Evolutionary conservation across 2,329 filamentous ascomycete species (phyloP).

Genomic region (Venturia oleaginea): DNA sequence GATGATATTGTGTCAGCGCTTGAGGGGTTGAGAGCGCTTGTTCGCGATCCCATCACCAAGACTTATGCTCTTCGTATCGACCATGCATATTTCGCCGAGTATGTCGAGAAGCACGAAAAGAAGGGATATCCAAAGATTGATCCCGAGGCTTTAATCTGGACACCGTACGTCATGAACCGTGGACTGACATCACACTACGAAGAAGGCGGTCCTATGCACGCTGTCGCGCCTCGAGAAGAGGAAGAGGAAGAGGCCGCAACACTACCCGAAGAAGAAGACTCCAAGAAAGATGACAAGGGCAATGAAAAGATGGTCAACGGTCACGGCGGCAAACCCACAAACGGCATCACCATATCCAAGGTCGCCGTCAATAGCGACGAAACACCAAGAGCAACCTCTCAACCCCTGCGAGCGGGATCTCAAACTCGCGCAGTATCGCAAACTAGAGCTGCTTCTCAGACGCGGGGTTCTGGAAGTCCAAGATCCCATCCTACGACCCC

Average conservation of each 20-base stretch:
- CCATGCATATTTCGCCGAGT: slow-evolving; percentile 73
- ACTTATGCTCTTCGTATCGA: slow-evolving; percentile 86
- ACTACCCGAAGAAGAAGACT: slow-evolving; percentile 11
- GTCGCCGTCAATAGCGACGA: background rate
- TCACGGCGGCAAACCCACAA: background rate
- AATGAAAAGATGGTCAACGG: slow-evolving; percentile 3
- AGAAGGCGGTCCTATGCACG: slow-evolving; percentile 68
- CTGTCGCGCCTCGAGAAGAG: slow-evolving; percentile 80
- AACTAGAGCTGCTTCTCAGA: slow-evolving; percentile 9
- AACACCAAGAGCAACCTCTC: background rate
- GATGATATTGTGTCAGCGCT: slow-evolving; percentile 94
- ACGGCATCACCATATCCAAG: slow-evolving; percentile 5
- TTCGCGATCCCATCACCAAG: slow-evolving; percentile 80
- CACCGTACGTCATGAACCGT: slow-evolving; percentile 91
- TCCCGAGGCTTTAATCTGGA: slow-evolving; percentile 77
- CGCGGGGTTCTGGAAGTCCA: background rate
- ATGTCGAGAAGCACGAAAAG: slow-evolving; percentile 78
- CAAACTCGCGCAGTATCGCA: background rate
- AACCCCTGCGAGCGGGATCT: background rate
- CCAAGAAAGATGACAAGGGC: slow-evolving; percentile 7
- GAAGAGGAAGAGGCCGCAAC: slow-evolving; percentile 42
- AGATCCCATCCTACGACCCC: slow-evolving; percentile 13
- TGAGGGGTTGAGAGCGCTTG: slow-evolving; percentile 79
- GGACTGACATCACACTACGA: slow-evolving; percentile 76
- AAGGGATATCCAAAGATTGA: slow-evolving; percentile 84